A percentile compares a stretch with the other conserved stretches of the same genome.
Evolutionary conservation across 192 early-diverging fungal species (phyloP).

Genomic region (Entrophospora sp.): DNA sequence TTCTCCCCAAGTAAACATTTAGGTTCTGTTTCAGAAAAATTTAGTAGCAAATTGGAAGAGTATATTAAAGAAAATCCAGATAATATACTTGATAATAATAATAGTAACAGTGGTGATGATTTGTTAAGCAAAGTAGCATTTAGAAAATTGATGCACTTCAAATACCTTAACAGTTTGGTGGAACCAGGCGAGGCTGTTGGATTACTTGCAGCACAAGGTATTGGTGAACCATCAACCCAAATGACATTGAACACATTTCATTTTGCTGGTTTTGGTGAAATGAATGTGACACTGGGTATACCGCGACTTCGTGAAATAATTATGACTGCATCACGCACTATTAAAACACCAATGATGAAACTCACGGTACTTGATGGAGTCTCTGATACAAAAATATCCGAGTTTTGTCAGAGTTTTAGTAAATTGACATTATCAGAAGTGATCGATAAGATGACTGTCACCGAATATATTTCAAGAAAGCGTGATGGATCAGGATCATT

Average conservation of each 20-base stretch:
- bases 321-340: constrained; percentile 89
- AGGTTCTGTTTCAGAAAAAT: constrained; percentile 84
- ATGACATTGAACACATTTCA: constrained; percentile 99
- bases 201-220: constrained; percentile 89
- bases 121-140: constrained; percentile 63
- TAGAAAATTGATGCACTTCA: constrained; percentile 85
- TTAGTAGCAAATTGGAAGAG: constrained; percentile 59
- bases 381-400: constrained; percentile 49
- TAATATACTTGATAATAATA: constrained; percentile 45
- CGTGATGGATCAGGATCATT: constrained; percentile 27
- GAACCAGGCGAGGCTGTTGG: constrained; percentile 99
- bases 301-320: constrained; percentile 99
- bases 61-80: constrained; percentile 70
- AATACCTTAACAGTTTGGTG: constrained; percentile 88
- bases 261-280: constrained; percentile 88
- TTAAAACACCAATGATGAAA: constrained; percentile 92
- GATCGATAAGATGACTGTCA: constrained; percentile 77
- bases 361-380: constrained; percentile 66
- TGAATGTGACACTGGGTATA: constrained; percentile 99
- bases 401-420: constrained; percentile 65
- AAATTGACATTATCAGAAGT: constrained; percentile 75
- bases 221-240: constrained; percentile 99
- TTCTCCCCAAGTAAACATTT: constrained; percentile 77
- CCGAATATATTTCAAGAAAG: constrained; percentile 60
- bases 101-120: constrained; percentile 21